A percentile compares a stretch with the other conserved stretches of the same genome.
phyloP scores from a whole-genome alignment of 2,329 filamentous ascomycete genomes.

The Lasiodiplodia citricola region DNA sequence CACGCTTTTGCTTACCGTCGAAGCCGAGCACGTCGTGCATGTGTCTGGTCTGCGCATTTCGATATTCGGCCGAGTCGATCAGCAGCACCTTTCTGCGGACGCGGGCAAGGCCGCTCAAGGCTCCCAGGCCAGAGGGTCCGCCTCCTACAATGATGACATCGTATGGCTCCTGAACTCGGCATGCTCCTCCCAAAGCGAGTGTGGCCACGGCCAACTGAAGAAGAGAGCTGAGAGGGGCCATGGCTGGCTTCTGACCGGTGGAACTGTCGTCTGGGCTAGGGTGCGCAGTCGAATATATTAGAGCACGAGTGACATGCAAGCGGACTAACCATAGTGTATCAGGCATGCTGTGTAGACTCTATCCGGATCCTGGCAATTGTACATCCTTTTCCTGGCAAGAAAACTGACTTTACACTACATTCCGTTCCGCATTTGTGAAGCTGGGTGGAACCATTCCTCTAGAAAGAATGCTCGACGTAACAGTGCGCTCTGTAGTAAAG shows the following conservation, averaged over 20 bases:
- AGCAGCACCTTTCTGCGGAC: slow-evolving; percentile 48
- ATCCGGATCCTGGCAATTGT: no score
- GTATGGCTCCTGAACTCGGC: slow-evolving; percentile 17
- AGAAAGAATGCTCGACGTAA: neutral
- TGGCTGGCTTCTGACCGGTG: neutral
- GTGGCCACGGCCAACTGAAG: neutral
- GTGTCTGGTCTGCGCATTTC: slow-evolving; percentile 49
- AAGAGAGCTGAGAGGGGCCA: neutral
- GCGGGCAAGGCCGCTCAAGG: slow-evolving; percentile 47
- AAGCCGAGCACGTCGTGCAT: slow-evolving; percentile 46
- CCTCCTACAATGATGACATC: slow-evolving; percentile 45
- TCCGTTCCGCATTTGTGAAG: neutral
- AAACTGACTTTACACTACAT: neutral
- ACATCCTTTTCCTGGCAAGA: no score
- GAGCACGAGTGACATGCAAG: slow-evolving; percentile 5
- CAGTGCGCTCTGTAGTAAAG: neutral
- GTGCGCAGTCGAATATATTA: neutral
- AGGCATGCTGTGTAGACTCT: slow-evolving; percentile 6
- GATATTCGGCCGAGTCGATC: slow-evolving; percentile 50
- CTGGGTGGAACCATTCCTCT: neutral
- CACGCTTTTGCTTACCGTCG: neutral
- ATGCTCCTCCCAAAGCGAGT: slow-evolving; percentile 6
- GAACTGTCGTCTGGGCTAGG: neutral
- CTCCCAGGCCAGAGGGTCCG: slow-evolving; percentile 53
- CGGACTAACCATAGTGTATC: neutral